phyloP scores from a whole-genome alignment of 2,329 filamentous ascomycete genomes.

The Diaporthe longicolla region DNA sequence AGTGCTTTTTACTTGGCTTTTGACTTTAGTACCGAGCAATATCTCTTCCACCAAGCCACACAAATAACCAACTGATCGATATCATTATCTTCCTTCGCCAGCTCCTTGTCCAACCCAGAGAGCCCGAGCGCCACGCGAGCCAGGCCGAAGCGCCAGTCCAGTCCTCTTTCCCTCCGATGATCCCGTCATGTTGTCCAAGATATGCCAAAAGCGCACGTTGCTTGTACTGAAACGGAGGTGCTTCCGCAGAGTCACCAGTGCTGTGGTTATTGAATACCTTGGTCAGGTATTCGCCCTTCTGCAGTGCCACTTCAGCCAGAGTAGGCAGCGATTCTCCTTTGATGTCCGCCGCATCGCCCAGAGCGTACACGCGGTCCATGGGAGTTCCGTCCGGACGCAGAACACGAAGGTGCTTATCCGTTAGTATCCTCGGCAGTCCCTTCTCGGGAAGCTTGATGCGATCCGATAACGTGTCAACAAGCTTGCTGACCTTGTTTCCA shows the following conservation, averaged over 20 bases:
- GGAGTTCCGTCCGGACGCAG: constrained; percentile 46
- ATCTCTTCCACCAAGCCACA: constrained; percentile 52
- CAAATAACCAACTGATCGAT: constrained; percentile 51
- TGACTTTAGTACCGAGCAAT: constrained; percentile 44
- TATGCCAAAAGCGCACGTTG: constrained; percentile 56
- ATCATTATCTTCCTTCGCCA: constrained; percentile 52
- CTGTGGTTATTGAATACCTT: constrained; percentile 40
- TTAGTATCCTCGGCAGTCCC: constrained; percentile 43
- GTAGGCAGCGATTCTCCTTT: constrained; percentile 53
- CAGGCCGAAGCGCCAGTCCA: constrained; percentile 59
- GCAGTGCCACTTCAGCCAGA: constrained; percentile 54
- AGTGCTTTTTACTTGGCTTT: too few species aligned
- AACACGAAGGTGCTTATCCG: constrained; percentile 46
- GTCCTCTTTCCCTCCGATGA: constrained; percentile 55
- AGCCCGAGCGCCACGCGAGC: constrained; percentile 59
- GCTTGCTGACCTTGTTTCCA: constrained; percentile 45
- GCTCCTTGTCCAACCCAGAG: constrained; percentile 53
- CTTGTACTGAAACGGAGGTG: constrained; percentile 54
- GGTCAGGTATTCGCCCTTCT: constrained; percentile 55
- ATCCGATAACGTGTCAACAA: constrained; percentile 46
- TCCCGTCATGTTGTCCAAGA: constrained; percentile 57
- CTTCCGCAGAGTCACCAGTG: not conserved
- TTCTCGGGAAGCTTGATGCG: constrained; percentile 46
- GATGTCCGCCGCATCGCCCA: constrained; percentile 57
- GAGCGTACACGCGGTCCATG: constrained; percentile 50